Base-by-base conservation (phyloP, 179 eudicot genomes). In the Carnegiea gigantea region DNA sequence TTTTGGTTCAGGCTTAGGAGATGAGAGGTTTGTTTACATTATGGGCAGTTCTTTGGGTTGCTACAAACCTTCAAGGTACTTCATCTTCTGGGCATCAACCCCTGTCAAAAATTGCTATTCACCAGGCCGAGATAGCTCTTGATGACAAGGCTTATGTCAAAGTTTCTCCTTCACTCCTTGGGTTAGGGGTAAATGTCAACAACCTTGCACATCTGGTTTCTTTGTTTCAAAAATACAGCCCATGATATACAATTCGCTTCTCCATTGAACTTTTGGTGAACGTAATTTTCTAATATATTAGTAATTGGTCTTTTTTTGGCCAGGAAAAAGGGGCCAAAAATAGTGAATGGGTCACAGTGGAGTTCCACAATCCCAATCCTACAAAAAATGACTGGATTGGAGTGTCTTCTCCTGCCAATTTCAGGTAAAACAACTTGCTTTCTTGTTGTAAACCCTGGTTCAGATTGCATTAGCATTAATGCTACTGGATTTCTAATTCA, bases 121-220 rank as follows among this genome's bases (percentile, higher is more conserved):
- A 88, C 76, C 57, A 71, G 75, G 67, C 86, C 59, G 51, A 3
- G 36, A 57, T 84, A 78, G 83, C 78, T 44, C 70, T 80, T 64
- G 82, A 84, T 78, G 78, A 75, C 15, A 28, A 84, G 48, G 84
- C 88, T 53, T 78, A 43, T 80, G 59, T 88, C 40, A 80, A 64
- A 78, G 90, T 78, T 64, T 82, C 81, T 46, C 90, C 90, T 75
- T 79, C 88, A 18, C 24, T 86, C 40, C 80, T 88, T 71, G 90
- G 90, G 53, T 78, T 77, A 23, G 53, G 73, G 77, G 90, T 88
- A 86, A 83, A 83, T 71, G 46, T 77, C 46, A 70, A 70, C 9
- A 51, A 64, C 28, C 70, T 77, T 21, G 51, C 80, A 14, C 28
- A 23, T 20, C 40, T 13, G 6, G 4, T 59, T 20, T 11, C 68